Evolutionary conservation across 768 basidiomycete species (phyloP).

Genomic region (Serendipita sp.): DNA sequence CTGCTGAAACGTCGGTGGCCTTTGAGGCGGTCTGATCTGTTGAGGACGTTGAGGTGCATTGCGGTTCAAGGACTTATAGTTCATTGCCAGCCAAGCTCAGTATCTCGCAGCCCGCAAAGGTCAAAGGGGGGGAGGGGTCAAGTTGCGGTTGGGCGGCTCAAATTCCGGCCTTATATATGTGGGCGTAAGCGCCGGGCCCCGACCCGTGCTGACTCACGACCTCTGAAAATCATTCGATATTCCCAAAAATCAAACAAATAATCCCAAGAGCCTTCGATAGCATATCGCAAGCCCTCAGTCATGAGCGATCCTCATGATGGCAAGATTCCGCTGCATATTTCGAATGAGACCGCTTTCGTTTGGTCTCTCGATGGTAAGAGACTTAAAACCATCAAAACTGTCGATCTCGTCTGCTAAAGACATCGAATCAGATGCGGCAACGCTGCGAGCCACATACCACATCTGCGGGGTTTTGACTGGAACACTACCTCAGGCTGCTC

Average conservation of each 20-base stretch:
- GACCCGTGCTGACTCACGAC: not conserved
- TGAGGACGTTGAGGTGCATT: conserved; percentile 7
- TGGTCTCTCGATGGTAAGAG: conserved; percentile 70
- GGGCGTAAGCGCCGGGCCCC: not conserved
- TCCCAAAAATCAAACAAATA: not conserved
- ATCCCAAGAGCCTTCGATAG: not conserved
- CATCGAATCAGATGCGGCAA: conserved; percentile 47
- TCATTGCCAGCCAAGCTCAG: not conserved
- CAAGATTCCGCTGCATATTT: conserved; percentile 45
- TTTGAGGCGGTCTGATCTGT: not conserved
- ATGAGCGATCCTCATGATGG: not conserved
- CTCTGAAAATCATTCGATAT: not conserved
- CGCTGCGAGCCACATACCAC: conserved; percentile 59
- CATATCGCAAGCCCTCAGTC: not conserved
- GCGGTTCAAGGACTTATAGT: conserved; percentile 3
- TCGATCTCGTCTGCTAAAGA: not conserved
- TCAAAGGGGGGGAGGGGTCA: not conserved
- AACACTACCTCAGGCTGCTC: conserved; percentile 84
- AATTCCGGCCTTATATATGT: not conserved
- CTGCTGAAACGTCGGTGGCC: not conserved
- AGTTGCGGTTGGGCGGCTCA: not conserved
- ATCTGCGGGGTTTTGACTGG: conserved; percentile 78
- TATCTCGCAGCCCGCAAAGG: not conserved
- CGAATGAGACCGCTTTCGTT: conserved; percentile 68
- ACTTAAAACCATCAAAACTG: not conserved